These are phyloP conservation scores for Cytospora schulzeri DNA, from an alignment of 2,329 filamentous ascomycete species.

Conservation along the genomic window DNA sequence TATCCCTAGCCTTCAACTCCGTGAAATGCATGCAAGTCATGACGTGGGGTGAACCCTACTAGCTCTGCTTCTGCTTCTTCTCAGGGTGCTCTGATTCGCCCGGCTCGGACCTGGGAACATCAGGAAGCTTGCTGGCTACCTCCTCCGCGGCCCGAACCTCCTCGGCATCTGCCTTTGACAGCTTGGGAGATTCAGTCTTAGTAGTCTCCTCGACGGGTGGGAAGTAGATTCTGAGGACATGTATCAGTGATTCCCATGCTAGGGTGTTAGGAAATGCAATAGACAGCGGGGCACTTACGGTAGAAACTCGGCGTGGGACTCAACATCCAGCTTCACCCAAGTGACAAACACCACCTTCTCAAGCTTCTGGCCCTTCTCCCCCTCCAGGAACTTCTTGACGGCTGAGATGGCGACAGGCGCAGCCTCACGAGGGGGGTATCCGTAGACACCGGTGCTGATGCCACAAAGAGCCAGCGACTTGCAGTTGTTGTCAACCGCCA, in stretches of 20 bases:
- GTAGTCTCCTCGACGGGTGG: constrained; percentile 33
- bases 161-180: constrained; percentile 11
- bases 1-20: constrained; percentile 15
- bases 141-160: constrained; percentile 31
- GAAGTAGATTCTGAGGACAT: constrained; percentile 33
- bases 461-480: constrained; percentile 79
- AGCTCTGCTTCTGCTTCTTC: constrained; percentile 34
- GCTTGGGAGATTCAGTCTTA: constrained; percentile 9
- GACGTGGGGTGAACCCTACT: background rate
- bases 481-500: constrained; percentile 69
- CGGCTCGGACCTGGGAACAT: constrained; percentile 34
- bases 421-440: constrained; percentile 76
- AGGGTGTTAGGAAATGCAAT: too few relatives aligned
- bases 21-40: constrained; percentile 9
- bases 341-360: constrained; percentile 83
- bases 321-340: constrained; percentile 76
- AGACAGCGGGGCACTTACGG: constrained; percentile 61
- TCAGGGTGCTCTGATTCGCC: constrained; percentile 30
- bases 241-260: too few relatives aligned
- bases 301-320: constrained; percentile 68
- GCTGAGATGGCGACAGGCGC: constrained; percentile 69
- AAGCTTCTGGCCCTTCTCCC: constrained; percentile 52
- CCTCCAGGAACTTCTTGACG: constrained; percentile 58
- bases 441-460: constrained; percentile 88
- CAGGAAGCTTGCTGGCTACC: constrained; percentile 34